phyloP scores from a whole-genome alignment of 2,329 filamentous ascomycete species.

The Tympanopsis confertula region DNA sequence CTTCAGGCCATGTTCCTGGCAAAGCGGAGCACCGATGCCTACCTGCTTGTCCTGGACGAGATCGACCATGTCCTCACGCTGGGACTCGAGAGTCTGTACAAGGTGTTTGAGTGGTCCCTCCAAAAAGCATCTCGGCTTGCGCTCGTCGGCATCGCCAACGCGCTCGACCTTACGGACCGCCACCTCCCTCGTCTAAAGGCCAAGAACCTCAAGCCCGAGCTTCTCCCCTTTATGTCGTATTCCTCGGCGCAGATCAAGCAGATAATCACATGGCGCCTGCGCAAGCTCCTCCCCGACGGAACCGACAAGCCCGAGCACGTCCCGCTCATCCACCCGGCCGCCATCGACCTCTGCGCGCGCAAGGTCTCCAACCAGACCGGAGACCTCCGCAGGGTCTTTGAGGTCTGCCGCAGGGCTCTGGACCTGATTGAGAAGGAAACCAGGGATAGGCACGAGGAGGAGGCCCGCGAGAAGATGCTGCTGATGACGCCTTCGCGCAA shows the following conservation, averaged over 20 bases:
- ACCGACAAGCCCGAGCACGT: slow-evolving; percentile 45
- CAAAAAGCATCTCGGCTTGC: slow-evolving; percentile 68
- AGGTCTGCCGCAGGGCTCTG: slow-evolving; percentile 80
- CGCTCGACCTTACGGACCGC: slow-evolving; percentile 85
- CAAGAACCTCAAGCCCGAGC: slow-evolving; percentile 77
- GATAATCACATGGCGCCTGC: slow-evolving; percentile 76
- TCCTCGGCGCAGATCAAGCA: slow-evolving; percentile 75
- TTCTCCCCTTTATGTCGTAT: slow-evolving; percentile 89
- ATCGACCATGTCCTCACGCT: slow-evolving; percentile 87
- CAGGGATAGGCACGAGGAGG: slow-evolving; percentile 58
- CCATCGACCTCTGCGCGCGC: slow-evolving; percentile 84
- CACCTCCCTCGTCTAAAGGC: slow-evolving; percentile 89
- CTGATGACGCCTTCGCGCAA: slow-evolving; percentile 61
- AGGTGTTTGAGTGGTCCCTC: slow-evolving; percentile 92
- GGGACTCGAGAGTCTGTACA: slow-evolving; percentile 80
- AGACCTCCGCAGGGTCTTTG: slow-evolving; percentile 87
- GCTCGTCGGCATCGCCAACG: slow-evolving; percentile 89
- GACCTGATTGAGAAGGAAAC: slow-evolving; percentile 83
- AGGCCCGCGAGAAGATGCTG: slow-evolving; percentile 39
- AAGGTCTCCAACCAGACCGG: slow-evolving; percentile 92
- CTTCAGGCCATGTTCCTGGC: slow-evolving; percentile 63
- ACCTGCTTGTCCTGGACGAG: slow-evolving; percentile 83
- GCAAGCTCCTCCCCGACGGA: slow-evolving; percentile 52
- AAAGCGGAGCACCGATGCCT: slow-evolving; percentile 47
- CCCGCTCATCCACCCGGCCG: slow-evolving; percentile 86